Conservation (phyloP, 345 rosid genomes). For the Corymbia maculata region DNA sequence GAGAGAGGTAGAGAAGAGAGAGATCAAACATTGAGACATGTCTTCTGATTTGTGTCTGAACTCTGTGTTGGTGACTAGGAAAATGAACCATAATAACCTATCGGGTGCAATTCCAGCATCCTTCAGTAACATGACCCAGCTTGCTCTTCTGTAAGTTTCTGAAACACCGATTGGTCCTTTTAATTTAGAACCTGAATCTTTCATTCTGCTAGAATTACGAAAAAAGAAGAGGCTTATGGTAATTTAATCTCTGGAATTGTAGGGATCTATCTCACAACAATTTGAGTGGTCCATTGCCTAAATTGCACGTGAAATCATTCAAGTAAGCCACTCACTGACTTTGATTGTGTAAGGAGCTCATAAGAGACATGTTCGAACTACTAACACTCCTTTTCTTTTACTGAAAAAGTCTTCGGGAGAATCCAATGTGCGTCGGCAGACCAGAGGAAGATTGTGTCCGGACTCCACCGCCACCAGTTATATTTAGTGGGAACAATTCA, state of each 20-base stretch:
- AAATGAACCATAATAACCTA: constrained; percentile 71
- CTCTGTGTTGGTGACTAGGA: constrained; percentile 37
- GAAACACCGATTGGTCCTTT: neutral
- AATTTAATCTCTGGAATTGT: neutral
- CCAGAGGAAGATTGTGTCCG: constrained; percentile 56
- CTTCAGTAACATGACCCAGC: constrained; percentile 69
- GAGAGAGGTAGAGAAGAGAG: neutral
- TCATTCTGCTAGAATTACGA: neutral
- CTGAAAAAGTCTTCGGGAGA: constrained; percentile 58
- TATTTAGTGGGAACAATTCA: constrained; percentile 31
- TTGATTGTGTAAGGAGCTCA: neutral
- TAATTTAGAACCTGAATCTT: neutral
- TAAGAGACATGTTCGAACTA: neutral
- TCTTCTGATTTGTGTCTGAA: neutral
- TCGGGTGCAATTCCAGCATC: constrained; percentile 62
- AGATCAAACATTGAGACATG: neutral
- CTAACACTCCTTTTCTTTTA: neutral
- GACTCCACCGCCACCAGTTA: constrained; percentile 36
- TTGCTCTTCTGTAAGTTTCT: constrained; percentile 64
- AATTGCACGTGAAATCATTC: constrained; percentile 20
- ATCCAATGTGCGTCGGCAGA: constrained; percentile 63
- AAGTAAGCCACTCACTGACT: constrained; percentile 28
- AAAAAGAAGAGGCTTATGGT: neutral
- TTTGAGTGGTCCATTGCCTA: constrained; percentile 26
- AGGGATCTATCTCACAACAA: constrained; percentile 37